Evolutionary conservation across 129 eudicot species (phyloP).

Genomic region (Deinandra increscens): DNA sequence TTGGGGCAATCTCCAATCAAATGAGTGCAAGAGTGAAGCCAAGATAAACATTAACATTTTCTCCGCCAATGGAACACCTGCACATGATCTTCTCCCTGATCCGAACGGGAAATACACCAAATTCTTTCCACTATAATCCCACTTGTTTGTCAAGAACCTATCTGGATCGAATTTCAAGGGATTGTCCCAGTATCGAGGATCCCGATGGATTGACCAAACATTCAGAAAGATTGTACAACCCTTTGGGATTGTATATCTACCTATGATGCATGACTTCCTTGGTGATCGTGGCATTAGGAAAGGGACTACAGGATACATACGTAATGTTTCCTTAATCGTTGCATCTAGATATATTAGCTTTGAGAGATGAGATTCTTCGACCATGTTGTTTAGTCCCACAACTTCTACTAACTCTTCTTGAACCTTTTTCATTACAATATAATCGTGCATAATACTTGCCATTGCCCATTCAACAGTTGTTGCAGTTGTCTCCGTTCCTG

Average conservation of each 20-base stretch:
- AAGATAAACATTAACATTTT: constrained; percentile 4
- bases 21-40: constrained; percentile 23
- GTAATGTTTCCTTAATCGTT: constrained; percentile 21
- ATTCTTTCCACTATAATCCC: constrained; percentile 15
- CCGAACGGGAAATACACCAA: constrained; percentile 16
- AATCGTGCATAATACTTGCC: constrained; percentile 8
- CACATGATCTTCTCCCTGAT: constrained; percentile 16
- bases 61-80: constrained; percentile 13
- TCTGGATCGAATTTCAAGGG: constrained; percentile 15
- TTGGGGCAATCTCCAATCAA: constrained; percentile 16
- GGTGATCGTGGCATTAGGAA: constrained; percentile 21
- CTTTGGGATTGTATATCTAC: constrained; percentile 13
- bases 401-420: constrained; percentile 5
- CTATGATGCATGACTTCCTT: constrained; percentile 9
- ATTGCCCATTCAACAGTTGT: constrained; percentile 17
- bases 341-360: constrained; percentile 12
- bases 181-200: constrained; percentile 19
- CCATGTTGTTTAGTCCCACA: constrained; percentile 17
- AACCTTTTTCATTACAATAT: constrained; percentile 2
- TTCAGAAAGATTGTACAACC: constrained; percentile 11
- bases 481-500: constrained; percentile 11
- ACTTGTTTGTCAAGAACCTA: constrained; percentile 17
- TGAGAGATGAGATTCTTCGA: constrained; percentile 15
- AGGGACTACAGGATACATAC: constrained; percentile 10
- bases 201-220: constrained; percentile 24